phyloP scores from a whole-genome alignment of 495 filamentous ascomycete species.

The Platismatia glauca region DNA sequence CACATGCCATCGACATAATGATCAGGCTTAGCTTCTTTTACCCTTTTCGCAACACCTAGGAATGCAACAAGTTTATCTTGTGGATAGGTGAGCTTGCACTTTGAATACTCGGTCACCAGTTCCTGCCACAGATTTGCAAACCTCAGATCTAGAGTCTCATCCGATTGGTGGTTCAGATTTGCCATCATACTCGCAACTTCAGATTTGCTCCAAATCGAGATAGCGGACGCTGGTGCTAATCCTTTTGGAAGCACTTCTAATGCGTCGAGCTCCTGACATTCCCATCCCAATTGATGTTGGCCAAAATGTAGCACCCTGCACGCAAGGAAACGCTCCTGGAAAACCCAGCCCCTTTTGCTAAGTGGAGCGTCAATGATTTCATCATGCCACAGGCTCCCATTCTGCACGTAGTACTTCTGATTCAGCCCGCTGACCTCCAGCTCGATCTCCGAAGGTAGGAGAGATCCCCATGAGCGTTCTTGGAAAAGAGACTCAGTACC shows the following conservation, averaged over 20 bases:
- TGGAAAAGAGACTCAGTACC: too few relatives aligned
- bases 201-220: not conserved
- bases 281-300: not conserved
- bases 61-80: not conserved
- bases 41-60: not conserved
- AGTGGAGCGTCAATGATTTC: not conserved
- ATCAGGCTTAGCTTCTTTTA: slow-evolving; percentile 3
- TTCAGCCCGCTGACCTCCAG: too few relatives aligned
- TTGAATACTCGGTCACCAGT: not conserved
- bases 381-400: not conserved
- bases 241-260: not conserved
- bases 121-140: not conserved
- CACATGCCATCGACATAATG: too few relatives aligned
- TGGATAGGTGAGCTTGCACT: not conserved
- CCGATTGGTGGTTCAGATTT: not conserved
- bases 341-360: not conserved
- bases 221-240: not conserved
- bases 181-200: not conserved
- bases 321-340: not conserved
- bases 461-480: too few relatives aligned
- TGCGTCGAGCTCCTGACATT: not conserved
- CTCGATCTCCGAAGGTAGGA: not conserved
- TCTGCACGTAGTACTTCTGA: too few relatives aligned
- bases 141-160: not conserved
- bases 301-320: not conserved